A percentile compares a stretch with the other conserved stretches of the same genome.
Evolutionary conservation across 1,284 basidiomycete genomes (phyloP).

Genomic region (Apiotrichum gamsii): DNA sequence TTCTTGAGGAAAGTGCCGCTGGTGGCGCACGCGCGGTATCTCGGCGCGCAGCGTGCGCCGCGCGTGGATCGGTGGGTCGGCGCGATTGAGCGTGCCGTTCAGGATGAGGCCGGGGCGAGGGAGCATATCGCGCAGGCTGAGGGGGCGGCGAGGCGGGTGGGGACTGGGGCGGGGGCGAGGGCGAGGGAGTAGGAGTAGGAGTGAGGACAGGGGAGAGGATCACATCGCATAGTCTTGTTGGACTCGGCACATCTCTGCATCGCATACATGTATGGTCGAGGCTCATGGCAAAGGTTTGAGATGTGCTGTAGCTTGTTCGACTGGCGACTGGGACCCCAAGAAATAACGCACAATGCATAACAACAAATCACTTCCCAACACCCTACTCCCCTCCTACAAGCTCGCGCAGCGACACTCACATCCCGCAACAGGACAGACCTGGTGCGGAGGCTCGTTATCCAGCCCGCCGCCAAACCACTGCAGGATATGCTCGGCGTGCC

Average conservation of each 20-base stretch:
- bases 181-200: no score
- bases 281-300: not conserved
- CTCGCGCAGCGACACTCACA: conserved; percentile 41
- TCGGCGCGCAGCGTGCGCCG: conserved; percentile 7
- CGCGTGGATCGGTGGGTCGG: conserved; percentile 37
- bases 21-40: conserved; percentile 77
- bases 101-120: conserved; percentile 23
- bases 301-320: not conserved
- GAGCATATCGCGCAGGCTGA: not conserved
- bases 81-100: conserved; percentile 68
- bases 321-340: not conserved
- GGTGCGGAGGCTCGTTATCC: conserved; percentile 36
- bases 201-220: not conserved
- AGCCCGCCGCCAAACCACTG: conserved; percentile 44
- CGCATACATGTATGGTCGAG: not conserved
- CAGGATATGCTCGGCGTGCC: conserved; percentile 42
- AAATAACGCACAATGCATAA: conserved; percentile 1
- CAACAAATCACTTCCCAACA: no score
- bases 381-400: conserved; percentile 23
- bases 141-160: no score
- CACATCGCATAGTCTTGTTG: not conserved
- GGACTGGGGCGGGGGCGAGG: no score
- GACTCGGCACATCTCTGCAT: not conserved
- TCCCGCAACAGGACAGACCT: conserved; percentile 41
- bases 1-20: conserved; percentile 77